phyloP scores from a whole-genome alignment of 83 land plant species.

The Thuja plicata region DNA sequence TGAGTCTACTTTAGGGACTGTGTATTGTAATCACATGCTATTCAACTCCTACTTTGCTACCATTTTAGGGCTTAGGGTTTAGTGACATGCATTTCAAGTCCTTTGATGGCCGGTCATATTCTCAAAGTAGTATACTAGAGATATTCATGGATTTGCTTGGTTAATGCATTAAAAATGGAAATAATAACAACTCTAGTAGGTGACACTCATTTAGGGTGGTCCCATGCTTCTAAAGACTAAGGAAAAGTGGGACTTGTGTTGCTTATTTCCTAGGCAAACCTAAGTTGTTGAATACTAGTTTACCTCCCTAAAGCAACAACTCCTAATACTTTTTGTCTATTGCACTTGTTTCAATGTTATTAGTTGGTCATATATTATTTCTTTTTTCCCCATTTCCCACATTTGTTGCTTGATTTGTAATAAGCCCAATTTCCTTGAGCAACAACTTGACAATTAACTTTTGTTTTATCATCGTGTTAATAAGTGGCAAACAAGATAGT shows the following conservation, averaged over 20 bases:
- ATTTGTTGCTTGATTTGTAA: too few relatives aligned
- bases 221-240: background rate
- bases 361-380: too few relatives aligned
- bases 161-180: background rate
- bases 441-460: too few relatives aligned
- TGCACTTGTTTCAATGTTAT: too few relatives aligned
- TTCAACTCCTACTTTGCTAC: background rate
- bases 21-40: background rate
- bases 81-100: background rate
- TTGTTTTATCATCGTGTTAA: too few relatives aligned
- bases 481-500: too few relatives aligned
- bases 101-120: background rate
- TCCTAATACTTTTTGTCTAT: too few relatives aligned
- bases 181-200: background rate
- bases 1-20: background rate
- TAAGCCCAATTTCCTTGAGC: too few relatives aligned
- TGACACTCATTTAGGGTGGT: background rate
- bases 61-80: background rate
- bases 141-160: background rate
- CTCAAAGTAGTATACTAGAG: background rate
- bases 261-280: constrained; percentile 1
- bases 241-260: background rate
- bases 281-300: background rate
- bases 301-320: too few relatives aligned
- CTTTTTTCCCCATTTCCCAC: too few relatives aligned